Conservation (phyloP, 257 asterid species). For the Coffea canephora region DNA sequence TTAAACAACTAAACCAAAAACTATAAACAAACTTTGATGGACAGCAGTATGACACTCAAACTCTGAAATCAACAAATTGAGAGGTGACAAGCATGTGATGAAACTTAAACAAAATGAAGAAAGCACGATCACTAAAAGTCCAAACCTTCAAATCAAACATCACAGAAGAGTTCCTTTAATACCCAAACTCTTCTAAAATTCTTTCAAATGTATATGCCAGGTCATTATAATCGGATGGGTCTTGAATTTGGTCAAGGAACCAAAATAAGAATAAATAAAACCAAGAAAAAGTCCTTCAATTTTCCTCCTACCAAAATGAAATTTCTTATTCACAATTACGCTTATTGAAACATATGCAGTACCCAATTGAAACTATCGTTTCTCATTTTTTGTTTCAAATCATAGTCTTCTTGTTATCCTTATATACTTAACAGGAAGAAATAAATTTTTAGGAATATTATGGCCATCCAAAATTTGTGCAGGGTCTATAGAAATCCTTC, state of each 20-base stretch:
- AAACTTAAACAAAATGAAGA: background rate
- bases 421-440: background rate
- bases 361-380: background rate
- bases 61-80: background rate
- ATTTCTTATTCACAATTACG: too few species aligned
- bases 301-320: background rate
- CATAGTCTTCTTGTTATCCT: too few species aligned
- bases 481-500: too few species aligned
- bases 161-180: background rate
- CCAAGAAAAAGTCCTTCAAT: background rate
- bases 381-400: too few species aligned
- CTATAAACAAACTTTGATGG: background rate
- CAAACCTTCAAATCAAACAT: background rate
- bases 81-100: background rate
- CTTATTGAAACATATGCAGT: background rate
- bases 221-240: background rate
- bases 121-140: background rate
- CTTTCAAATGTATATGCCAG: background rate
- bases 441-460: too few species aligned
- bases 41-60: background rate
- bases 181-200: background rate
- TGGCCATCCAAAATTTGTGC: too few species aligned
- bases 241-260: background rate
- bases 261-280: too few species aligned
- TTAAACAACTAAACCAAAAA: background rate